phyloP scores from a whole-genome alignment of 176 grass and related monocot genomes.

The Avena sativa region DNA sequence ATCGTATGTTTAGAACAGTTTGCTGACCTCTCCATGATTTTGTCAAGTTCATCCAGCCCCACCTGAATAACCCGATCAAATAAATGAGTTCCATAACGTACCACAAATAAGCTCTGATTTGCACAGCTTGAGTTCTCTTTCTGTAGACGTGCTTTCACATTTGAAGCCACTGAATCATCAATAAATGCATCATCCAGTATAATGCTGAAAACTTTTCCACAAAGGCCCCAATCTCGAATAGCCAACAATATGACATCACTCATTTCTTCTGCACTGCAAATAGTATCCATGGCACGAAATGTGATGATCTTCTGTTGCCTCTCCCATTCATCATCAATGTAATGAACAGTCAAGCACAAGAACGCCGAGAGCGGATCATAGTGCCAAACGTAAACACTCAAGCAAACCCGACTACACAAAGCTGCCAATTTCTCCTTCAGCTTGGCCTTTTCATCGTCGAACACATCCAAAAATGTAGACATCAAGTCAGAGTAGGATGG shows the following conservation, averaged over 20 bases:
- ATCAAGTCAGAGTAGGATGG: constrained; percentile 28
- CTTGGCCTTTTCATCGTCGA: constrained; percentile 36
- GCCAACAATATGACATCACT: constrained; percentile 32
- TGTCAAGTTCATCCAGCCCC: constrained; percentile 41
- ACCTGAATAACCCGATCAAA: constrained; percentile 50
- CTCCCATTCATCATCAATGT: constrained; percentile 40
- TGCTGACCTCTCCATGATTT: constrained; percentile 33
- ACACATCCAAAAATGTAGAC: constrained; percentile 3
- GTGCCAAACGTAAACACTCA: constrained; percentile 42
- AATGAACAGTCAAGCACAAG: constrained; percentile 48
- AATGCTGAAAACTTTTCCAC: constrained; percentile 50
- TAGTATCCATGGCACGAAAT: constrained; percentile 29
- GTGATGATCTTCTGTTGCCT: constrained; percentile 34
- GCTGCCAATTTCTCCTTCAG: constrained; percentile 33
- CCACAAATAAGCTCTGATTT: constrained; percentile 45
- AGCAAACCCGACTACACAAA: constrained; percentile 29
- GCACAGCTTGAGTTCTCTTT: constrained; percentile 13
- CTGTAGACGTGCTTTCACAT: constrained; percentile 24
- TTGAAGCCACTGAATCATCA: constrained; percentile 44
- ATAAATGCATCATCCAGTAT: constrained; percentile 48
- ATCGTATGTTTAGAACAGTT: constrained; percentile 20
- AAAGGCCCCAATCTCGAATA: constrained; percentile 38
- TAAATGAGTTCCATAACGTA: constrained; percentile 40
- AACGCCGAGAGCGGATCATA: constrained; percentile 36
- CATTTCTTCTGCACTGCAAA: constrained; percentile 35